phyloP scores from a whole-genome alignment of 2,329 filamentous ascomycete genomes.

The Hortaea werneckii region DNA sequence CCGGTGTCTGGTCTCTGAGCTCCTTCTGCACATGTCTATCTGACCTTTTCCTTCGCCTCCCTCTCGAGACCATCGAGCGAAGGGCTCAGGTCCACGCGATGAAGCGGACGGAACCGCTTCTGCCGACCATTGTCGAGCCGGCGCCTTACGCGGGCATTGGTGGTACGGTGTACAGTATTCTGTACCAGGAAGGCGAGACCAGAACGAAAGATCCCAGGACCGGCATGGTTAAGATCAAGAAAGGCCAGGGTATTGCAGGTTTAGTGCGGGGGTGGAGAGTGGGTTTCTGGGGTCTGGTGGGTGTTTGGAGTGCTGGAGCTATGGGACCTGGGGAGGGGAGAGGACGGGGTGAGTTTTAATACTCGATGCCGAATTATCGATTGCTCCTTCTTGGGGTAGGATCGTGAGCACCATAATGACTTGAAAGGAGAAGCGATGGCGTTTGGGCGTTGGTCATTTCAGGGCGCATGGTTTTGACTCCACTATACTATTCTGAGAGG shows the following conservation, averaged over 20 bases:
- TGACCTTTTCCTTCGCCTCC: slow-evolving; percentile 78
- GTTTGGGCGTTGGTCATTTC: background rate
- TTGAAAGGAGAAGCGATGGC: background rate
- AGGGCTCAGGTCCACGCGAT: slow-evolving; percentile 60
- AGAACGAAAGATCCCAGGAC: slow-evolving; percentile 23
- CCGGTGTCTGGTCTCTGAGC: slow-evolving; percentile 68
- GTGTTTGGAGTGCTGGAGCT: slow-evolving; percentile 60
- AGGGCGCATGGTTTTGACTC: no score
- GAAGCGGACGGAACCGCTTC: slow-evolving; percentile 22
- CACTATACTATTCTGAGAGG: no score
- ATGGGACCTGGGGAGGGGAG: slow-evolving; percentile 52
- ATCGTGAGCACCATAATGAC: no score
- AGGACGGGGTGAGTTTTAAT: slow-evolving; percentile 28
- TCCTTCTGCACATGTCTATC: slow-evolving; percentile 71
- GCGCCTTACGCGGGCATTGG: slow-evolving; percentile 76
- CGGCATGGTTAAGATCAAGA: slow-evolving; percentile 34
- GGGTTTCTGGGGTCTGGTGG: slow-evolving; percentile 66
- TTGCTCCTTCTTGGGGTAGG: no score
- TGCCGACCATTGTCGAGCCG: slow-evolving; percentile 67
- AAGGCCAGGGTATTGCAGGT: slow-evolving; percentile 58
- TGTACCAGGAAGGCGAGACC: slow-evolving; percentile 65
- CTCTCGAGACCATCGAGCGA: slow-evolving; percentile 82
- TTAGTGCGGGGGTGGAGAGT: slow-evolving; percentile 68
- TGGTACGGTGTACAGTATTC: slow-evolving; percentile 84
- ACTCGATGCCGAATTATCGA: no score